These are phyloP conservation scores for Heterobasidion parviporum DNA, from an alignment of 1,284 basidiomycete genomes.

Conservation along the genomic window DNA sequence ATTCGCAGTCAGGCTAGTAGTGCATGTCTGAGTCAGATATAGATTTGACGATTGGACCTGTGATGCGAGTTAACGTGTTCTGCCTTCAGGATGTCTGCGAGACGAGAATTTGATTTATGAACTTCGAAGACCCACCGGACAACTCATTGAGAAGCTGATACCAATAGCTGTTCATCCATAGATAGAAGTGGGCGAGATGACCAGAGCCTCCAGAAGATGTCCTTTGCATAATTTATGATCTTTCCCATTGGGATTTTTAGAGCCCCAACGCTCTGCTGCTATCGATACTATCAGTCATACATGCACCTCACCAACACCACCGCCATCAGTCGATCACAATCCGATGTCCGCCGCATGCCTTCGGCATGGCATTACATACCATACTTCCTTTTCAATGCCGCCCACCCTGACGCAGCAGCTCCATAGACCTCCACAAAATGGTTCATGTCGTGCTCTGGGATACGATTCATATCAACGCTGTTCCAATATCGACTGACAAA, in stretches of 20 bases:
- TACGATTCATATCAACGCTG: conserved; percentile 70
- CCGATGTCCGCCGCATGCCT: background rate
- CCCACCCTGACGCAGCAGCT: conserved; percentile 56
- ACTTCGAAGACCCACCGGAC: too few species aligned
- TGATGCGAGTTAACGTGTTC: too few species aligned
- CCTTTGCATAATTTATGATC: background rate
- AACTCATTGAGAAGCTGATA: too few species aligned
- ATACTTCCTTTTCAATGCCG: conserved; percentile 63
- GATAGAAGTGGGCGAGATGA: background rate
- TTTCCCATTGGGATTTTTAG: conserved; percentile 1
- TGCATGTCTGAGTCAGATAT: too few species aligned
- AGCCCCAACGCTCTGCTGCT: background rate
- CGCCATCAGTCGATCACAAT: background rate
- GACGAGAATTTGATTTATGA: too few species aligned
- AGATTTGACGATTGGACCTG: too few species aligned
- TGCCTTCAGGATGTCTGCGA: too few species aligned
- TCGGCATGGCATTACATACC: conserved; percentile 24
- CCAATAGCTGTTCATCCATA: too few species aligned
- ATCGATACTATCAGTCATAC: conserved; percentile 4
- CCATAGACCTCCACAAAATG: conserved; percentile 51
- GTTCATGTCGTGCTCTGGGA: conserved; percentile 74
- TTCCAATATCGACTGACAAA: conserved; percentile 66
- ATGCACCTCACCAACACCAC: conserved; percentile 1
- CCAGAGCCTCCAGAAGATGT: background rate
- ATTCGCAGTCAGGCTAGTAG: too few species aligned